These are phyloP conservation scores for Solanum habrochaites DNA, from an alignment of 257 asterid genomes.

Conservation along the genomic window DNA sequence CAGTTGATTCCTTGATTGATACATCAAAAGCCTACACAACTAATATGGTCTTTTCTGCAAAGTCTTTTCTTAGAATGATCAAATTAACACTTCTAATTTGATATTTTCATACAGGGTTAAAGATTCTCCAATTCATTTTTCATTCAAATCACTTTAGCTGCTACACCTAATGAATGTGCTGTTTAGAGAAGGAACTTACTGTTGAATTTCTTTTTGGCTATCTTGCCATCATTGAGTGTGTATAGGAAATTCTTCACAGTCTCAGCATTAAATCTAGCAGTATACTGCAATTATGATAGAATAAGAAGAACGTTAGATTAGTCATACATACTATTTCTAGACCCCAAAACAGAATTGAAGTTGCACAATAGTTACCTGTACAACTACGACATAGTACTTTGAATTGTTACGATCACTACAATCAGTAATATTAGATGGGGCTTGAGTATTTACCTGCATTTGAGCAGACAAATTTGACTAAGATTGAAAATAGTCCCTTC, in stretches of 20 bases:
- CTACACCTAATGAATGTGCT: background rate
- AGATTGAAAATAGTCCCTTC: background rate
- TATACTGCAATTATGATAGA: conserved; percentile 37
- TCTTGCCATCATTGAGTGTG: conserved; percentile 64
- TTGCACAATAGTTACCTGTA: conserved; percentile 45
- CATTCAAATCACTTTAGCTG: background rate
- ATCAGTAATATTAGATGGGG: conserved; percentile 65
- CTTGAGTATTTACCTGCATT: conserved; percentile 80
- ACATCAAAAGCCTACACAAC: background rate
- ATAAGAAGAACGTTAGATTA: background rate
- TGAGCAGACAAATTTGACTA: background rate
- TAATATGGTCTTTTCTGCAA: background rate
- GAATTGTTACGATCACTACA: conserved; percentile 70
- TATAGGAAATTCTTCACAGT: conserved; percentile 70
- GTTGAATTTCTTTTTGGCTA: conserved; percentile 80
- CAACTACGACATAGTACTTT: conserved; percentile 74
- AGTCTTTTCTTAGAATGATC: background rate
- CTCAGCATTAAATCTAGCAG: conserved; percentile 89
- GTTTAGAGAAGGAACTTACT: conserved; percentile 32
- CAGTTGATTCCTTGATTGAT: background rate
- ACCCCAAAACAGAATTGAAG: background rate
- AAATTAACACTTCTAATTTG: background rate
- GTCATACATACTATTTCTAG: background rate
- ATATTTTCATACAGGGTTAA: no score
- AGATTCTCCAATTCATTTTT: background rate